phyloP scores from a whole-genome alignment of 305 asterid species.

The Nicotiana rustica region DNA sequence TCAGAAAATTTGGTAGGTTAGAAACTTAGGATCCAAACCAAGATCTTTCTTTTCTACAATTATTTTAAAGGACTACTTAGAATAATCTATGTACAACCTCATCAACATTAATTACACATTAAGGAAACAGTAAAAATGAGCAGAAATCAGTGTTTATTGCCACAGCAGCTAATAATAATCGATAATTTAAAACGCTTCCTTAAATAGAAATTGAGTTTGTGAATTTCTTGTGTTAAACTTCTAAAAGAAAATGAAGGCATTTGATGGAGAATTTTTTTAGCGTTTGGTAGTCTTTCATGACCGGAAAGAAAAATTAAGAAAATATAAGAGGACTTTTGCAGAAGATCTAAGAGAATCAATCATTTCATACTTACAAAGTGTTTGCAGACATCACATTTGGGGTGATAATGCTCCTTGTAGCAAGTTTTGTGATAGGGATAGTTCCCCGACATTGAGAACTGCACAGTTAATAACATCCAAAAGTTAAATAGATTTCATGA shows the following conservation, averaged over 20 bases:
- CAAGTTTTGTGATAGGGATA: slow-evolving; percentile 89
- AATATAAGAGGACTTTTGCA: slow-evolving; percentile 15
- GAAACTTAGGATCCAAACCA: neutral
- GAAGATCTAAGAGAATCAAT: neutral
- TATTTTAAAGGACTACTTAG: neutral
- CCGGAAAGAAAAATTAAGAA: neutral
- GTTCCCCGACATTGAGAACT: slow-evolving; percentile 86
- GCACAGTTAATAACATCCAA: slow-evolving; percentile 45
- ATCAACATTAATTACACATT: neutral
- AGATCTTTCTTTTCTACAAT: neutral
- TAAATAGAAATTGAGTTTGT: neutral
- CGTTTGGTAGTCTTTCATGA: neutral
- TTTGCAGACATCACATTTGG: slow-evolving; percentile 92
- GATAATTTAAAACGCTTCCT: neutral
- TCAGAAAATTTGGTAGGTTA: neutral
- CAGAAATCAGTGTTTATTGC: neutral
- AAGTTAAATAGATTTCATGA: slow-evolving; percentile 29
- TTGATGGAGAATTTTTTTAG: slow-evolving; percentile 17
- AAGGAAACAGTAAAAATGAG: neutral
- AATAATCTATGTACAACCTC: neutral
- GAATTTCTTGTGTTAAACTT: neutral
- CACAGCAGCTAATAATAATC: neutral
- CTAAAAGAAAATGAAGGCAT: slow-evolving; percentile 9
- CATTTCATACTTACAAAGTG: slow-evolving; percentile 73
- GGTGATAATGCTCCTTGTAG: slow-evolving; percentile 92